Base-by-base conservation (phyloP, 75 land plant genomes). In the Ceratopteris richardii region DNA sequence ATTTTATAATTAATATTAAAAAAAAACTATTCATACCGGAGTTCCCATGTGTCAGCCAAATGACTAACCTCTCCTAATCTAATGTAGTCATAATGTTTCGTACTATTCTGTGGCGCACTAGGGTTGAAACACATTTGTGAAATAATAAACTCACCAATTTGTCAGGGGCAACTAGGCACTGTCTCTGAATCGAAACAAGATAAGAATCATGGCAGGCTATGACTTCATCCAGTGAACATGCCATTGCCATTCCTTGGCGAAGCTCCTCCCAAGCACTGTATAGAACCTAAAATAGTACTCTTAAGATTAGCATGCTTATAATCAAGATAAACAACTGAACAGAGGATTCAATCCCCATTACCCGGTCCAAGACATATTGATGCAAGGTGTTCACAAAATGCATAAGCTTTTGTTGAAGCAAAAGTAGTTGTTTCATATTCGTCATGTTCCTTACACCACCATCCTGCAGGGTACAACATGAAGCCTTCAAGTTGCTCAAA, bases 371-470 rank as follows among this genome's bases (percentile, higher is more conserved):
- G 46, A 93, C 90, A 71, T 93, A 93, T 62, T 93, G 98, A 64
- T 93, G 98, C 66, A 93, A 79, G 17, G 98, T 92, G 84, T 93
- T 92, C 21, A 93, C 95, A 79, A 93, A 93, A 69, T 93, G 94
- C 36, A 93, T 83, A 36, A 93, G 82, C 61, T 93, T 89, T 55
- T 86, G 90, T 77, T 93, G 87, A 48, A 89, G 63, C 36, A 93
- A 68, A 71, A 90, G 64, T 54, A 81, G 87, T 57, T 54, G 87
- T 74, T 93, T 88, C 31, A 58, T 57, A 56, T 68, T 71, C 28
- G 56, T 60, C 50, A 63, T 67, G n/a, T n/a, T n/a, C 63, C 55
- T 64, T 37, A 65, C 75, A 44, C 79, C 77, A 67, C 69, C 77
- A 56, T 63, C 79, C 97, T 91, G 80, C 18, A 56, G 9, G n/a